phyloP scores from a whole-genome alignment of 2,329 filamentous ascomycete genomes.

The Rosellinia necatrix region DNA sequence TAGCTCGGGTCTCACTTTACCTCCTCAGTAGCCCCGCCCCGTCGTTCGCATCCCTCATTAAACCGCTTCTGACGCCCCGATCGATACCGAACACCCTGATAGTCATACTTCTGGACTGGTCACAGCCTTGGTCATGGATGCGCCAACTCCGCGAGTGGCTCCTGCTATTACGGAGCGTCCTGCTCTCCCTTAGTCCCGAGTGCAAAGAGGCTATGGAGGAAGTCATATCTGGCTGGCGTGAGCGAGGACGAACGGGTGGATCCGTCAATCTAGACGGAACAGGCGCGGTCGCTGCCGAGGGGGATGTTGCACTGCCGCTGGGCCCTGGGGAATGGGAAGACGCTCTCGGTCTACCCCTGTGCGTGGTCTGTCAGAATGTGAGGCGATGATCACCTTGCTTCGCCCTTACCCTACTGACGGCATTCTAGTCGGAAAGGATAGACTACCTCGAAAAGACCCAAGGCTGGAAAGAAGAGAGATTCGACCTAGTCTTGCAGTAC shows the following conservation, averaged over 20 bases:
- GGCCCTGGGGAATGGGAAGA: slow-evolving; percentile 95
- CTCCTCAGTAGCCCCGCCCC: slow-evolving; percentile 84
- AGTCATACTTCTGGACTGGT: slow-evolving; percentile 94
- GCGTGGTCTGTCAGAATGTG: slow-evolving; percentile 95
- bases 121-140: slow-evolving; percentile 90
- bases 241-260: slow-evolving; percentile 70
- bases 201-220: slow-evolving; percentile 86
- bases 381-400: slow-evolving; percentile 41
- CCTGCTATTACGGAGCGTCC: slow-evolving; percentile 76
- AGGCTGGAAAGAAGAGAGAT: slow-evolving; percentile 94
- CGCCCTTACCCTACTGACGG: slow-evolving; percentile 25
- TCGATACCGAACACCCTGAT: slow-evolving; percentile 86
- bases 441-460: slow-evolving; percentile 87
- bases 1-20: slow-evolving; percentile 88
- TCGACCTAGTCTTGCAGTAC: slow-evolving; percentile 94
- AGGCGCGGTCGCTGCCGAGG: slow-evolving; percentile 62
- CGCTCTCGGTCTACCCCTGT: slow-evolving; percentile 81
- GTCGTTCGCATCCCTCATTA: slow-evolving; percentile 80
- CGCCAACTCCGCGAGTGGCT: slow-evolving; percentile 90
- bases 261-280: slow-evolving; percentile 67
- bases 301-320: slow-evolving; percentile 73
- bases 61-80: slow-evolving; percentile 81
- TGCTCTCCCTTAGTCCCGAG: slow-evolving; percentile 73
- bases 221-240: slow-evolving; percentile 78
- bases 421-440: slow-evolving; percentile 76